Evolutionary conservation across 768 basidiomycete genomes (phyloP).

Genomic region (Paxillus rubicundulus): DNA sequence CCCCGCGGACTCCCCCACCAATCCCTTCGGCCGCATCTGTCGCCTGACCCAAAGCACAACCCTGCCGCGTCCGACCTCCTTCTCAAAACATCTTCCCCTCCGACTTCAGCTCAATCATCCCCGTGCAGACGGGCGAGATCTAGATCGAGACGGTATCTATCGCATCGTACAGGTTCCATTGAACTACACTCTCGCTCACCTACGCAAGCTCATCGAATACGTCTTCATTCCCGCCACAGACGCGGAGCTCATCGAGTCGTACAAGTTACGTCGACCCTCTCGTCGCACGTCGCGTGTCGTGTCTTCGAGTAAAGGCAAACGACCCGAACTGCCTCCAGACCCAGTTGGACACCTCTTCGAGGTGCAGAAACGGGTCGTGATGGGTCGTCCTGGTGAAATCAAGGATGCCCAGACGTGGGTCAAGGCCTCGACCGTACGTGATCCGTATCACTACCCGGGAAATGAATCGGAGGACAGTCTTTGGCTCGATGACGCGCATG

Average conservation of each 20-base stretch:
- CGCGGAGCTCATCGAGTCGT: slow-evolving; percentile 20
- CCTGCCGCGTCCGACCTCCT: slow-evolving; percentile 45
- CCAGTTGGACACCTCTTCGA: slow-evolving; percentile 56
- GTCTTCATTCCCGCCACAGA: slow-evolving; percentile 43
- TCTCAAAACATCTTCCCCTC: slow-evolving; percentile 59
- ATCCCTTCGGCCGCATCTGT: slow-evolving; percentile 63
- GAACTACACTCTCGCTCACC: slow-evolving; percentile 66
- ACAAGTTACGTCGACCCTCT: slow-evolving; percentile 15
- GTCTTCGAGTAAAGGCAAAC: slow-evolving; percentile 21
- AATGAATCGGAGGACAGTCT: slow-evolving; percentile 38
- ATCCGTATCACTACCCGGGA: slow-evolving; percentile 45
- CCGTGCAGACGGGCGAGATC: slow-evolving; percentile 20
- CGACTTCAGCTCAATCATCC: slow-evolving; percentile 57
- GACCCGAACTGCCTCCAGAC: slow-evolving; percentile 6
- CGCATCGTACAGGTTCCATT: slow-evolving; percentile 68
- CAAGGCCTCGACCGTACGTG: slow-evolving; percentile 51
- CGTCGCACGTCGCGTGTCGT: slow-evolving; percentile 24
- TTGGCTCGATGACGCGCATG: slow-evolving; percentile 31
- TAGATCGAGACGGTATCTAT: slow-evolving; percentile 49
- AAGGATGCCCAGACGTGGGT: slow-evolving; percentile 45
- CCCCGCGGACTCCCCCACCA: slow-evolving; percentile 67
- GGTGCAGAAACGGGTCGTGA: slow-evolving; percentile 45
- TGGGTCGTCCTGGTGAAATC: slow-evolving; percentile 53
- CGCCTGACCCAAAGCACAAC: slow-evolving; percentile 37
- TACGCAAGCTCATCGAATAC: slow-evolving; percentile 60